Evolutionary conservation across 1,284 basidiomycete species (phyloP), one percentile per base, ranked within the genome.

Genomic region (Sparassis latifolia): DNA sequence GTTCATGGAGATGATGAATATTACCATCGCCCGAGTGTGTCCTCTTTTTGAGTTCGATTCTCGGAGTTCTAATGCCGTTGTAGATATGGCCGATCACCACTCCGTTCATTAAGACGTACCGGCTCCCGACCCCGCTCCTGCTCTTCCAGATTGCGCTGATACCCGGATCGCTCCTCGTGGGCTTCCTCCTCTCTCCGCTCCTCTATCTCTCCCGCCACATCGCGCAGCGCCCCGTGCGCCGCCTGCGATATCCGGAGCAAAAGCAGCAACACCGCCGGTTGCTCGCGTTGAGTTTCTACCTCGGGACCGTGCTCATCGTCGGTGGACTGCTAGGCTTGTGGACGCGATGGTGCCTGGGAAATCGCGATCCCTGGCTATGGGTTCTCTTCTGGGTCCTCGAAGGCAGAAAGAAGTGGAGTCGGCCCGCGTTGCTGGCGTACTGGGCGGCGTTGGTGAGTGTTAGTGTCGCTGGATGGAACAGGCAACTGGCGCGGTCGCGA

Each of bases 71-170:
- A 37, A 49, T 42, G 44, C 42, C 51, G 46, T 3, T 41, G 27
- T 61, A 92, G 92, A 83, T 93, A 50, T 87, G 83, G 76, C 84
- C 90, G 10, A 67, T 82, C 45, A 80, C 84, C 5, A 92, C 91
- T n/a, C 79, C 84, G 2, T 94, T 86, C 66, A 86, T 96, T 74
- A 91, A 92, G 66, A 95, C 94, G 0, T 97, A 92, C 66, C 86
- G 97, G 35, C 75, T 94, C 2, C 95, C 97, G 2, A 97, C 92
- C 0, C 94, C 96, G 3, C 77, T 99, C 9, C 77, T 99, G 44
- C 82, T 89, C 45, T 96, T 94, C 67, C 97, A 99, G 66, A 79
- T 96, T 40, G 93, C 97, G 0, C 78, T 99, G 37, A 89, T 99
- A 45, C 91, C 90, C 6, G 97, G 97, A 30, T 89, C 93, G 0